A percentile compares a stretch with the other conserved stretches of the same genome.
phyloP scores from a whole-genome alignment of 208 protist genomes.

The Leishmania tropica region DNA sequence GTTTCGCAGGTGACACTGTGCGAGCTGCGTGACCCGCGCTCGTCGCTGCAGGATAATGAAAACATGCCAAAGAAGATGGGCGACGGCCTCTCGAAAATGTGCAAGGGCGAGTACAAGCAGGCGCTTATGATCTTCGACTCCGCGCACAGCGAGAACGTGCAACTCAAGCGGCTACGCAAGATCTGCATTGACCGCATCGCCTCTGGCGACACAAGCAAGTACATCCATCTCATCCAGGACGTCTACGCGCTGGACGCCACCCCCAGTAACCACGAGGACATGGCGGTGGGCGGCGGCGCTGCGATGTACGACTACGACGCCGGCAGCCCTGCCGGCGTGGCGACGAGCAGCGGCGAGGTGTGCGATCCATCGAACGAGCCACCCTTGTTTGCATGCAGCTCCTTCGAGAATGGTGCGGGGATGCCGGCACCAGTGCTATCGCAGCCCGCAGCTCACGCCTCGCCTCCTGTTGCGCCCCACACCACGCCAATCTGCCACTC shows the following conservation, averaged over 20 bases:
- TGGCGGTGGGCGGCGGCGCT: neutral
- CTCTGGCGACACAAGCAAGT: slow-evolving; percentile 44
- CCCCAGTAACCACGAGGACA: slow-evolving; percentile 11
- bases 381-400: slow-evolving; percentile 21
- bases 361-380: slow-evolving; percentile 11
- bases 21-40: slow-evolving; percentile 42
- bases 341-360: slow-evolving; percentile 1
- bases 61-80: slow-evolving; percentile 46
- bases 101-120: slow-evolving; percentile 53
- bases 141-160: slow-evolving; percentile 37
- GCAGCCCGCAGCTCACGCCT: slow-evolving; percentile 6
- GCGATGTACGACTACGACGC: slow-evolving; percentile 4
- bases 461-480: slow-evolving; percentile 1
- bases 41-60: slow-evolving; percentile 17
- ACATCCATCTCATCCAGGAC: slow-evolving; percentile 44
- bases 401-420: slow-evolving; percentile 7
- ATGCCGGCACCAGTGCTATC: slow-evolving; percentile 9
- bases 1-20: slow-evolving; percentile 50
- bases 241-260: slow-evolving; percentile 34
- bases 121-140: slow-evolving; percentile 35
- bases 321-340: neutral
- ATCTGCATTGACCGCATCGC: slow-evolving; percentile 47
- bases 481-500: neutral
- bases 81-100: slow-evolving; percentile 61
- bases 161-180: slow-evolving; percentile 47